Conservation (phyloP, 2,329 filamentous ascomycete genomes). For the Drechslerella coelobrocha region DNA sequence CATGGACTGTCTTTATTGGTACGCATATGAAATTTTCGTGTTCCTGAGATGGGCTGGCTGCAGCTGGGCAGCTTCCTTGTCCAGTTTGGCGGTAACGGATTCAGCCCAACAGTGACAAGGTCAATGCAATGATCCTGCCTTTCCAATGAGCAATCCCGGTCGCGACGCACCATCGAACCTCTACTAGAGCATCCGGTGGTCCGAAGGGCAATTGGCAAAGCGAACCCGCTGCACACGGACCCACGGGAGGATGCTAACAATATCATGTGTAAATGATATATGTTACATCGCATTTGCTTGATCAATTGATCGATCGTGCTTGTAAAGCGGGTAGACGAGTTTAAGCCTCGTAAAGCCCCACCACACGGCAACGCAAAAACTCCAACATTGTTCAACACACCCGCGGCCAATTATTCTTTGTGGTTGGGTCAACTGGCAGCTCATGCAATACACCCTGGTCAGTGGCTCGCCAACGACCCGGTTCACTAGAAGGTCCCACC, state of each 20-base stretch:
- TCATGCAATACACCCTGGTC: conserved; percentile 20
- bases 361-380: conserved; percentile 36
- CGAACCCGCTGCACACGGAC: not conserved
- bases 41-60: not conserved
- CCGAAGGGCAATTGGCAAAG: conserved; percentile 37
- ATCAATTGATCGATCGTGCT: too few relatives aligned
- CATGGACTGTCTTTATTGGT: not conserved
- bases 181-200: conserved; percentile 25
- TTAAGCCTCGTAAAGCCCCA: too few relatives aligned
- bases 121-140: conserved; percentile 13
- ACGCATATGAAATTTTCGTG: not conserved
- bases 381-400: conserved; percentile 39
- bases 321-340: too few relatives aligned
- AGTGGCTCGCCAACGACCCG: conserved; percentile 6
- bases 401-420: too few relatives aligned
- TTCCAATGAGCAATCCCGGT: not conserved
- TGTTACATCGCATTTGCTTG: conserved; percentile 2
- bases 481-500: conserved; percentile 38
- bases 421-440: conserved; percentile 26
- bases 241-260: conserved; percentile 13
- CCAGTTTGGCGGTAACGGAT: too few relatives aligned
- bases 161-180: conserved; percentile 15
- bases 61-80: not conserved
- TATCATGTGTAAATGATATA: not conserved
- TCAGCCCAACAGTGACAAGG: too few relatives aligned